A percentile compares a stretch with the other conserved stretches of the same genome.
phyloP scores from a whole-genome alignment of 257 asterid genomes.

The Forsythia viridissima region DNA sequence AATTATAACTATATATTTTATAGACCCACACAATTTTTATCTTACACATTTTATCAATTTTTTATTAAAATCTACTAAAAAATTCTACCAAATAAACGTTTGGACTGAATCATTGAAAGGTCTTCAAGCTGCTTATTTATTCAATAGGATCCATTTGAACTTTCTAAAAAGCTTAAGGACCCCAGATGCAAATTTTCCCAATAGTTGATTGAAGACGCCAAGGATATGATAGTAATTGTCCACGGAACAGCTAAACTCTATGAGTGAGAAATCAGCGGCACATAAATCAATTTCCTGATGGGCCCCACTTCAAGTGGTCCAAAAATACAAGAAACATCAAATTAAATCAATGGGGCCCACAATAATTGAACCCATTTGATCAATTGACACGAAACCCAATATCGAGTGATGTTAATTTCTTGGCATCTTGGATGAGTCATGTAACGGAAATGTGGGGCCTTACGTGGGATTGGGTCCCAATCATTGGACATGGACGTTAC shows the following conservation, averaged over 20 bases:
- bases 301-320: conserved; percentile 1
- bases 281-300: neutral
- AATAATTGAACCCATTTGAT: neutral
- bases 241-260: neutral
- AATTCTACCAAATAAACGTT: no score
- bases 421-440: conserved; percentile 56
- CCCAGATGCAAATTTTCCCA: no score
- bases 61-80: no score
- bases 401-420: conserved; percentile 10
- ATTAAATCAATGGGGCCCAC: neutral
- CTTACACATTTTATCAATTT: no score
- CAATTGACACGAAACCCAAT: neutral
- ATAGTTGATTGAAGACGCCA: neutral
- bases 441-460: conserved; percentile 37
- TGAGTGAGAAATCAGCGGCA: neutral
- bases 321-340: neutral
- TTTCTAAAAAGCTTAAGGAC: no score
- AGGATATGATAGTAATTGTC: neutral
- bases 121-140: no score
- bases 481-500: conserved; percentile 51
- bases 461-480: conserved; percentile 48
- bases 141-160: no score
- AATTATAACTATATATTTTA: no score
- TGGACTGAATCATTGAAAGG: no score
- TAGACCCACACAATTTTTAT: no score